Evolutionary conservation across 306 rosid genomes (phyloP).

Genomic region (Dalbergia cochinchinensis): DNA sequence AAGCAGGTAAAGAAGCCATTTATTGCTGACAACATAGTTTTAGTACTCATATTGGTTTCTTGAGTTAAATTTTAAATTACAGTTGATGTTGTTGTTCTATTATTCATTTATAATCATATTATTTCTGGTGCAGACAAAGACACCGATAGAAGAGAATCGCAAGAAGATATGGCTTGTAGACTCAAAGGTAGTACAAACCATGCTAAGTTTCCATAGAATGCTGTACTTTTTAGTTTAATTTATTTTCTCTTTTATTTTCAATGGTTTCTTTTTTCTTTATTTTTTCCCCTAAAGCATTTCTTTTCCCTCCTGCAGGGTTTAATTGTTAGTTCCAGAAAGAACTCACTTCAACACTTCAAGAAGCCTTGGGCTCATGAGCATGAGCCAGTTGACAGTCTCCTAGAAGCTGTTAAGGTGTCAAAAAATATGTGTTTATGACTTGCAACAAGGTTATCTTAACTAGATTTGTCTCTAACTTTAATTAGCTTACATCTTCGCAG

Average conservation of each 20-base stretch:
- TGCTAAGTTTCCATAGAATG: neutral
- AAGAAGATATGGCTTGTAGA: constrained; percentile 12
- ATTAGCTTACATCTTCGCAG: constrained; percentile 42
- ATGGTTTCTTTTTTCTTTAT: neutral
- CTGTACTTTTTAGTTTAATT: neutral
- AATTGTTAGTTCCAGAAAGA: neutral
- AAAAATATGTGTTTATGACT: neutral
- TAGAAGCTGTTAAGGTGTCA: constrained; percentile 4
- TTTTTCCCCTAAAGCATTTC: neutral
- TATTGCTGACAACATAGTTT: no score
- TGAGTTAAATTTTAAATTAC: neutral
- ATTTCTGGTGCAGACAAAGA: neutral
- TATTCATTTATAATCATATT: no score
- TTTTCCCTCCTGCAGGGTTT: neutral
- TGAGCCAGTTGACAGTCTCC: neutral
- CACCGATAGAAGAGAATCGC: neutral
- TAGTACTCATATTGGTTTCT: neutral
- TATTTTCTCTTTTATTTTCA: neutral
- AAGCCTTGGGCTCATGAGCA: constrained; percentile 14
- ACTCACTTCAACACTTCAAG: constrained; percentile 5
- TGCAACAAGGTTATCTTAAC: neutral
- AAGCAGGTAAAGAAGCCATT: neutral
- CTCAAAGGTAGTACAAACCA: constrained; percentile 2
- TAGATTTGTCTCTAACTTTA: neutral
- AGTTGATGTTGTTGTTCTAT: neutral